A percentile compares a stretch with the other conserved stretches of the same genome.
Evolutionary conservation across 768 basidiomycete genomes (phyloP).

Genomic region (Termitomyces sp.): DNA sequence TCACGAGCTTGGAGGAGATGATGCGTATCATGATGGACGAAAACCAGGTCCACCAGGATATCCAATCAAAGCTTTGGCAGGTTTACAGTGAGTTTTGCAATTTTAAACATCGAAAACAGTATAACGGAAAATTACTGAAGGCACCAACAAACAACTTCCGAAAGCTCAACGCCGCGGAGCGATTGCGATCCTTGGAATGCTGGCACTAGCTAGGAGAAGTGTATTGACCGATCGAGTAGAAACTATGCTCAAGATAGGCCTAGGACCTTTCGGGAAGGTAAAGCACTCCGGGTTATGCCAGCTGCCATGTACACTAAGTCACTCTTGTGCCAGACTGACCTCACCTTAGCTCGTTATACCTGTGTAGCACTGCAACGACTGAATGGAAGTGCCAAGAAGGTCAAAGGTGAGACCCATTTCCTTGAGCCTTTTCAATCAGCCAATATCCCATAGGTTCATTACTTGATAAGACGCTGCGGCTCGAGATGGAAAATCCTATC

Average conservation of each 20-base stretch:
- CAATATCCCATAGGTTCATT: constrained; percentile 59
- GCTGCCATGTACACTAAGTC: background rate
- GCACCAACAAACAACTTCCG: constrained; percentile 69
- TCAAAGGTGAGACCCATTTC: constrained; percentile 65
- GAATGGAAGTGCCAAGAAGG: constrained; percentile 93
- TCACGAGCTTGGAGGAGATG: constrained; percentile 95
- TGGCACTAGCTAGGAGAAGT: constrained; percentile 80
- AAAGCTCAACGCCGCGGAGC: constrained; percentile 87
- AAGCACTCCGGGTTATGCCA: background rate
- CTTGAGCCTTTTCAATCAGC: background rate
- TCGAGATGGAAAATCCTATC: constrained; percentile 83
- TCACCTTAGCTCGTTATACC: constrained; percentile 88
- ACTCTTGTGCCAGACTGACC: constrained; percentile 54
- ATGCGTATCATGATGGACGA: constrained; percentile 96
- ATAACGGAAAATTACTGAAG: constrained; percentile 32
- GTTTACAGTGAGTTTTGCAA: constrained; percentile 70
- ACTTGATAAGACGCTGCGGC: constrained; percentile 76
- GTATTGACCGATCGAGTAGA: constrained; percentile 77
- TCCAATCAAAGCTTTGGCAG: constrained; percentile 91
- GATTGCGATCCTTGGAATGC: constrained; percentile 96
- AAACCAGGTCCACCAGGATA: constrained; percentile 73
- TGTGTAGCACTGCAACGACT: constrained; percentile 90
- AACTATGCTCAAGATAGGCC: constrained; percentile 76
- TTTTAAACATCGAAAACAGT: background rate
- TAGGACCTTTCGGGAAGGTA: constrained; percentile 83